phyloP scores from a whole-genome alignment of 2,329 filamentous ascomycete genomes.

The Graphium sp. region DNA sequence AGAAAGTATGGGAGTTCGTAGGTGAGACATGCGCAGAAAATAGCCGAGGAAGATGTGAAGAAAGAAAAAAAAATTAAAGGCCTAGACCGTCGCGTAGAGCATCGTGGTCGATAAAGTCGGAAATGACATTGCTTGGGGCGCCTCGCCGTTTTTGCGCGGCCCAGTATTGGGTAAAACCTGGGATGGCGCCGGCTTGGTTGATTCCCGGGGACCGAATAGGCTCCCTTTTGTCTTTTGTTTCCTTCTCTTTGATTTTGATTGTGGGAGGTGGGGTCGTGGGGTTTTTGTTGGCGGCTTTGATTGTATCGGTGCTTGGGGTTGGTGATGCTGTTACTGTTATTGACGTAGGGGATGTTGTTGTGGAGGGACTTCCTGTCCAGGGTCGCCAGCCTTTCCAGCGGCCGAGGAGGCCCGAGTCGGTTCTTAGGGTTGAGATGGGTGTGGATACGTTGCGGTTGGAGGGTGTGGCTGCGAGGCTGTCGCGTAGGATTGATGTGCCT shows the following conservation, averaged over 20 bases:
- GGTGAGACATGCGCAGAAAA: background rate
- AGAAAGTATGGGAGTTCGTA: too few relatives aligned
- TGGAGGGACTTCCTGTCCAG: slow-evolving; percentile 16
- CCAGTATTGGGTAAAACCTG: slow-evolving; percentile 48
- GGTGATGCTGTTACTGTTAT: slow-evolving; percentile 7
- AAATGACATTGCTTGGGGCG: slow-evolving; percentile 37
- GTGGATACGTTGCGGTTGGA: slow-evolving; percentile 14
- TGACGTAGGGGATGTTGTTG: background rate
- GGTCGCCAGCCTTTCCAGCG: slow-evolving; percentile 31
- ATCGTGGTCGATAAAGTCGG: slow-evolving; percentile 39
- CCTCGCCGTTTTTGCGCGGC: slow-evolving; percentile 30
- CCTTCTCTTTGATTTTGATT: too few relatives aligned
- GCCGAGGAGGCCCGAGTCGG: slow-evolving; percentile 14
- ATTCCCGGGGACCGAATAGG: slow-evolving; percentile 48
- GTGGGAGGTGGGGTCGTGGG: slow-evolving; percentile 2
- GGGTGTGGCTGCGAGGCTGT: slow-evolving; percentile 27
- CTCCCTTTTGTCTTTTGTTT: slow-evolving; percentile 10
- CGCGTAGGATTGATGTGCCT: slow-evolving; percentile 41
- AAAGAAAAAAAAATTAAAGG: slow-evolving; percentile 8
- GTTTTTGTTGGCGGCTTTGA: slow-evolving; percentile 7
- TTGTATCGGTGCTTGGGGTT: too few relatives aligned
- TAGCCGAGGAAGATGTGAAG: slow-evolving; percentile 1
- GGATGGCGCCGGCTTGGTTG: slow-evolving; percentile 60
- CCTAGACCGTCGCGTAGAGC: slow-evolving; percentile 43
- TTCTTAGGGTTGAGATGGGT: slow-evolving; percentile 12